Evolutionary conservation across 139 green algal genomes (phyloP).

Genomic region (Micractinium sp.): DNA sequence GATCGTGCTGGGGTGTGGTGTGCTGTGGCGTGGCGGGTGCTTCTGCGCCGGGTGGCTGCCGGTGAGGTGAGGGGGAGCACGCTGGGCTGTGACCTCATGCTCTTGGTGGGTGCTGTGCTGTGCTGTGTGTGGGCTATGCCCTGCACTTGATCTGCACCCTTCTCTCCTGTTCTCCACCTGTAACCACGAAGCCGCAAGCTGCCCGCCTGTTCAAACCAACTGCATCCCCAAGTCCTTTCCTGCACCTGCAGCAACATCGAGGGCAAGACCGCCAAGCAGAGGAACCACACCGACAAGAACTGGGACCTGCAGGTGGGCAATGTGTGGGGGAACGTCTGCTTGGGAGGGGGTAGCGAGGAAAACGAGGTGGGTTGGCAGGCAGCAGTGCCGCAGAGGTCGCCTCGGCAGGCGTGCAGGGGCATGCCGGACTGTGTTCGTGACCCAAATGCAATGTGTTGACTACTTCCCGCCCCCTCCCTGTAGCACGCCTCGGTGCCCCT

Average conservation of each 20-base stretch:
- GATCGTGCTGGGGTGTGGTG: background rate
- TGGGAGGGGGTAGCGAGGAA: no score
- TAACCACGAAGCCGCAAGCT: background rate
- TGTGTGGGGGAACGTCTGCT: background rate
- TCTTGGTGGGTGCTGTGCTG: background rate
- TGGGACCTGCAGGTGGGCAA: conserved; percentile 70
- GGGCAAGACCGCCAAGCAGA: conserved; percentile 36
- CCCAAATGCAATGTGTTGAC: no score
- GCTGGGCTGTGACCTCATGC: background rate
- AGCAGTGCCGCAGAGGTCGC: background rate
- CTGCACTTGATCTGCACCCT: background rate
- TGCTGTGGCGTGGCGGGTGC: background rate
- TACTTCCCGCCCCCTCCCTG: background rate
- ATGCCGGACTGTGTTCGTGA: no score
- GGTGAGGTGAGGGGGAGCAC: background rate
- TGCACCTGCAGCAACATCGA: conserved; percentile 46
- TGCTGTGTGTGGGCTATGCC: no score
- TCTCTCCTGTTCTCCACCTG: no score
- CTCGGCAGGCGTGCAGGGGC: no score
- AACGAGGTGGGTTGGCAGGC: background rate
- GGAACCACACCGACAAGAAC: conserved; percentile 61
- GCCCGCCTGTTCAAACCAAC: background rate
- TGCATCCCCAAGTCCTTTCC: no score
- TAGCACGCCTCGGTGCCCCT: conserved; percentile 54
- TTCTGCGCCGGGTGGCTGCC: background rate